Evolutionary conservation across 768 basidiomycete species (phyloP), one percentile per base, ranked within the genome.

Genomic region (Podaxis sp.): DNA sequence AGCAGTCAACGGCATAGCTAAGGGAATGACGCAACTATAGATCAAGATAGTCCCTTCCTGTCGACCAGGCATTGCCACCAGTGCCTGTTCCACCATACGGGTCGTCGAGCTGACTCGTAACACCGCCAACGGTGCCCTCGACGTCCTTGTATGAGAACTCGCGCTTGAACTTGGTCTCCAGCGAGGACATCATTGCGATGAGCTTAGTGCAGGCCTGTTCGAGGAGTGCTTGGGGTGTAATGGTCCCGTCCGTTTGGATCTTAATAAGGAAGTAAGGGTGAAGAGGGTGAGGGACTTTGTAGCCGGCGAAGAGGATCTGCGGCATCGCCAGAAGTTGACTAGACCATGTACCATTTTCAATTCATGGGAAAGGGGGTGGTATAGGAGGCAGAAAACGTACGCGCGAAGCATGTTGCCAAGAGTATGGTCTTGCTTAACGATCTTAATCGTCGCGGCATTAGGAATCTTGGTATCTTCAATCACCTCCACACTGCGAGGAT

Each of bases 391-490:
- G 36, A 40, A 44, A 54, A 63, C 71, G 46, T 73, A 95, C 95
- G 92, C 87, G 71, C 97, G 87, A n/a, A 99, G 81, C 91, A 99
- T 93, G 78, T 96, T 96, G 8, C 88, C 96, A 5, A 99, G 78
- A 0, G 97, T 99, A 72, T 99, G 97, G 72, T 99, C 97, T 73
- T 99, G 96, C 78, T 98, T 98, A 64, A 93, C 82, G 68, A 99
- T 82, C 69, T 93, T 94, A 66, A 99, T 87, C 0, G 96, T 96
- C 17, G 96, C 96, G 1, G 97, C 95, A 70, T 98, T 97, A 0
- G 96, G 96, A 65, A 99, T 94, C 78, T 97, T 98, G 49, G 94
- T 96, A 77, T 99, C 97, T 76, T 99, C 96, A 0, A 84, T 86
- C 49, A 99, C 82, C 69, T 95, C 92, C 60, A 99, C 87, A 50